Evolutionary conservation across 805 yeast species (phyloP), one percentile per base, ranked within the genome.

Genomic region (Kodamaea fukazawae): DNA sequence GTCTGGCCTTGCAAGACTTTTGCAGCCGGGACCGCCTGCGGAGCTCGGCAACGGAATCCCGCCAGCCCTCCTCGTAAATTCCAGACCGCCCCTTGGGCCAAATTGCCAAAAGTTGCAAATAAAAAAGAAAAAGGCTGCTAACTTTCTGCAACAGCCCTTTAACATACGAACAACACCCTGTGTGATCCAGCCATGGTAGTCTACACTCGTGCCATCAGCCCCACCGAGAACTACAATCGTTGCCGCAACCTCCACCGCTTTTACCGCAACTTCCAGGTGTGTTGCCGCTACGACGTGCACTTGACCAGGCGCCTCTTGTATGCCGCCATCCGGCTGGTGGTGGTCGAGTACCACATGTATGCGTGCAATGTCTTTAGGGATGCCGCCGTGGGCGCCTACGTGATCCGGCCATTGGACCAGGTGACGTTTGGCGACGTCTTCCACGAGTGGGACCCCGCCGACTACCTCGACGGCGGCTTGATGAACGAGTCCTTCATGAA

Each of bases 261-360:
- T 46, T 67, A 55, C 40, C 43, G 53, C 10, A 62, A 55, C 42
- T 67, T 67, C 41, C 62, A 54, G 36, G 54, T 64, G 5, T 55
- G 67, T 2, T 63, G 58, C 4, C 51, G 59, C 1, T 65, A 62
- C 40, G 53, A 61, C n/a, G 47, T 49, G 5, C 38, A 42, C 8
- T 32, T 65, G 9, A 17, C 17, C 4, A 44, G 47, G 7, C 34
- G 38, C 1, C 29, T 55, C 16, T 29, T 65, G n/a, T 54, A 43
- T 30, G 41, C 47, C 20, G 70, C 65, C 2, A 45, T 66, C 17
- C 46, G 71, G 17, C 57, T 60, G 33, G 44, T 61, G 1, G 22
- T 67, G 2, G 41, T 67, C 16, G 69, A 67, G 32, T 58, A 67
- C 43, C 68, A 55, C 30, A 47, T 65, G 26, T 48, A 62, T 13